A percentile compares a stretch with the other conserved stretches of the same genome.
These are phyloP conservation scores for Talaromyces piceae DNA, from an alignment of 2,329 filamentous ascomycete species.

Conservation along the genomic window DNA sequence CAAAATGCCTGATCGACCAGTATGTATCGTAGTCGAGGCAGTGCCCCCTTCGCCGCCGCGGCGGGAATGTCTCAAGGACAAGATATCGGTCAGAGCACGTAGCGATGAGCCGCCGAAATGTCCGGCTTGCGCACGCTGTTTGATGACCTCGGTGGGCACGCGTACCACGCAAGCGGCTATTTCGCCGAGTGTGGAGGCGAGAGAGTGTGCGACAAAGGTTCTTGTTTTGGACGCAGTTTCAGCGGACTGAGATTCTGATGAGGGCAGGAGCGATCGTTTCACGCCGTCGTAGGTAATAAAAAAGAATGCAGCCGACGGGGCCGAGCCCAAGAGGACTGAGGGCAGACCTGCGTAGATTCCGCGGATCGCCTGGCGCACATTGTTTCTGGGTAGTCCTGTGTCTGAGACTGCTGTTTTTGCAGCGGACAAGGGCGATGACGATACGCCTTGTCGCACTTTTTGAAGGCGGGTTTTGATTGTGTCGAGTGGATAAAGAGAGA, in stretches of 20 bases:
- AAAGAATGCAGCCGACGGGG: conserved; percentile 91
- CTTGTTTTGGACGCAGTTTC: conserved; percentile 24
- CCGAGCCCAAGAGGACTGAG: conserved; percentile 80
- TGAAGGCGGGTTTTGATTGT: conserved; percentile 97
- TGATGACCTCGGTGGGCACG: conserved; percentile 93
- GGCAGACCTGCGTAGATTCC: conserved; percentile 93
- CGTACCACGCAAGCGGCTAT: conserved; percentile 85
- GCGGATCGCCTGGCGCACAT: conserved; percentile 77
- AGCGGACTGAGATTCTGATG: conserved; percentile 5
- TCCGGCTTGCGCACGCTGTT: conserved; percentile 88
- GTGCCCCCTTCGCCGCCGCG: conserved; percentile 33
- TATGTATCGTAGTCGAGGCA: no score
- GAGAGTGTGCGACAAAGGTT: conserved; percentile 60
- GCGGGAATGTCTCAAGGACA: conserved; percentile 41
- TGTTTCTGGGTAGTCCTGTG: conserved; percentile 42
- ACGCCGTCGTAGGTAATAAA: conserved; percentile 87
- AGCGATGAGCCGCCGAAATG: conserved; percentile 66
- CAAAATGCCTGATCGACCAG: no score
- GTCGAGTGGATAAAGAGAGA: conserved; percentile 95
- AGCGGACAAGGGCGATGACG: no score
- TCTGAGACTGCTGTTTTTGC: conserved; percentile 15
- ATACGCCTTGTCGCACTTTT: conserved; percentile 48
- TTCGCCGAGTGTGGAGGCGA: conserved; percentile 79
- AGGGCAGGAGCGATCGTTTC: conserved; percentile 49
- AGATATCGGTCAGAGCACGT: conserved; percentile 62